Conservation (phyloP, 805 yeast genomes). For the Candida ortonii region DNA sequence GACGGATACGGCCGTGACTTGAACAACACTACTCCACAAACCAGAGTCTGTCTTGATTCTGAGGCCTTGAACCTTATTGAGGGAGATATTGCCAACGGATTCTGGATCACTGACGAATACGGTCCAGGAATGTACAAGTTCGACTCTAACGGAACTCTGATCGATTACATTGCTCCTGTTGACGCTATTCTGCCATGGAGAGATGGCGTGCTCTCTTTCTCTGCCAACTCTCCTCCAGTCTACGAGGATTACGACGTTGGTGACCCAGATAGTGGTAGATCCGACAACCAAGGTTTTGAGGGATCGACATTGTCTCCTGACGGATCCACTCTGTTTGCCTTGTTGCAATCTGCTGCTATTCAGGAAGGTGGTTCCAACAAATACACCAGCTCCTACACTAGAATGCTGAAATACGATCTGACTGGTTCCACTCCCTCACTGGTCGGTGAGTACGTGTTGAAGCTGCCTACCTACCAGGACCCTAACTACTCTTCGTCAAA, state of each 20-base stretch:
- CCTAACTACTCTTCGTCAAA: conserved; percentile 20
- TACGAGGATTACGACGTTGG: conserved; percentile 23
- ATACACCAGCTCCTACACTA: conserved; percentile 19
- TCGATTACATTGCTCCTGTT: conserved; percentile 30
- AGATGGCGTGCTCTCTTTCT: conserved; percentile 21
- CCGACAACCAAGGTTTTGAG: conserved; percentile 33
- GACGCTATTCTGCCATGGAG: conserved; percentile 30
- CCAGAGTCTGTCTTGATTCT: conserved; percentile 31
- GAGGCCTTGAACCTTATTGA: conserved; percentile 28
- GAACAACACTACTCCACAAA: conserved; percentile 20
- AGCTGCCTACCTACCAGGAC: conserved; percentile 28
- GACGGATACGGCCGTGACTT: conserved; percentile 32
- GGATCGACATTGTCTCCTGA: conserved; percentile 32
- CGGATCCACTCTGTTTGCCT: conserved; percentile 26
- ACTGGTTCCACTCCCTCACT: conserved; percentile 17
- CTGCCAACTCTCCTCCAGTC: conserved; percentile 30
- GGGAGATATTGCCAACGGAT: conserved; percentile 32
- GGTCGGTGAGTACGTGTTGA: conserved; percentile 30
- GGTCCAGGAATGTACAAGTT: conserved; percentile 33
- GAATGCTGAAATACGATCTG: conserved; percentile 31
- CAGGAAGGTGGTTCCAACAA: conserved; percentile 34
- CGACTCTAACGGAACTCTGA: conserved; percentile 24
- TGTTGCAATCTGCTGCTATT: conserved; percentile 30
- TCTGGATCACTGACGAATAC: conserved; percentile 35
- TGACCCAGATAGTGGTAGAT: conserved; percentile 31